Conservation (phyloP, 177 flowering plant genomes). For the Vitis hybrid region DNA sequence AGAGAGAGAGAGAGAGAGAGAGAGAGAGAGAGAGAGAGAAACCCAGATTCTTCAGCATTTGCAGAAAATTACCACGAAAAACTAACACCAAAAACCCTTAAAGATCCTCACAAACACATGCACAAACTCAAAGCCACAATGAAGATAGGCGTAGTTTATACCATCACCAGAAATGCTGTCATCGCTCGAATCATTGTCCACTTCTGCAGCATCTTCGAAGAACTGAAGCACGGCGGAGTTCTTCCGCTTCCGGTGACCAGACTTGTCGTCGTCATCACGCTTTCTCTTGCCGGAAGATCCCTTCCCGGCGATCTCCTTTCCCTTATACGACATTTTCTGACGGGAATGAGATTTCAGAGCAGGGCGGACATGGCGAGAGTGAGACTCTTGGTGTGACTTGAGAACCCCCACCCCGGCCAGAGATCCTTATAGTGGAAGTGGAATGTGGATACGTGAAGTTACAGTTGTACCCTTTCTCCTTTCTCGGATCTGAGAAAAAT, state of each 20-base stretch:
- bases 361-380: not conserved
- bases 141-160: constrained; percentile 1
- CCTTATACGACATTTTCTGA: constrained; percentile 37
- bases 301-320: constrained; percentile 39
- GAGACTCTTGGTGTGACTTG: too few species aligned
- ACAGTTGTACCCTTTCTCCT: too few species aligned
- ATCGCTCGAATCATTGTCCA: constrained; percentile 31
- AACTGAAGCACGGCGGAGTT: constrained; percentile 62
- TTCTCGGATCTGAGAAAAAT: too few species aligned
- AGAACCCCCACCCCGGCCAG: too few species aligned
- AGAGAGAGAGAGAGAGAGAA: too few species aligned
- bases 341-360: not conserved
- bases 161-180: constrained; percentile 31
- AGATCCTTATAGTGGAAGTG: too few species aligned
- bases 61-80: not conserved
- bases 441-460: too few species aligned
- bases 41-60: not conserved
- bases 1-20: too few species aligned
- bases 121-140: too few species aligned
- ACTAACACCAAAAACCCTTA: not conserved
- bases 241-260: constrained; percentile 36
- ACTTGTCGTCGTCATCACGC: constrained; percentile 28
- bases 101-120: not conserved
- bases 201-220: constrained; percentile 62
- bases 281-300: constrained; percentile 48